Evolutionary conservation across 257 asterid genomes (phyloP).

Genomic region (Solanum pinnatisectum): DNA sequence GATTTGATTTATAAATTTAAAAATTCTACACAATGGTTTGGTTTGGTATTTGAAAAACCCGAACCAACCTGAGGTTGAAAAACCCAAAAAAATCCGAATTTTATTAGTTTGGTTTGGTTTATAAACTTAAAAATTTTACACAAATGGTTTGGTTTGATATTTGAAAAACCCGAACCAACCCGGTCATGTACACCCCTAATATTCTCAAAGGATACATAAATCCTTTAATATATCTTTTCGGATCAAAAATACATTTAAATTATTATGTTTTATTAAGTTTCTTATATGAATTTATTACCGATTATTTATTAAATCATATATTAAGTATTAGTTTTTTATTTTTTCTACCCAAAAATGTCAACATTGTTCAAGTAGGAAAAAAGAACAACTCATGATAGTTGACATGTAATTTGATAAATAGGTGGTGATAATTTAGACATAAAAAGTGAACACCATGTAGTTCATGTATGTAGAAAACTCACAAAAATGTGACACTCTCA

Average conservation of each 20-base stretch:
- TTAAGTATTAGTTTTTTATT: neutral
- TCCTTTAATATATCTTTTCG: neutral
- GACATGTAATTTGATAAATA: neutral
- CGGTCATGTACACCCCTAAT: no score
- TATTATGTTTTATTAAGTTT: neutral
- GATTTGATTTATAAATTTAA: no score
- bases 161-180: no score
- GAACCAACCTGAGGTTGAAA: no score
- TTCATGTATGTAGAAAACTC: neutral
- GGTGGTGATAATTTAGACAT: neutral
- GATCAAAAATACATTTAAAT: neutral
- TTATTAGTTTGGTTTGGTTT: no score
- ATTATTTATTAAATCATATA: neutral
- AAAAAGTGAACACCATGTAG: neutral
- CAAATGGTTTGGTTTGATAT: no score
- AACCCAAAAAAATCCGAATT: no score
- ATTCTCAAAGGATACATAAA: neutral
- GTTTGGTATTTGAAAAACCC: no score
- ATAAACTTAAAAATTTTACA: no score
- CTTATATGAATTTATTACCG: fast-evolving
- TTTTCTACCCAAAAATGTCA: neutral
- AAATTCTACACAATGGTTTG: no score
- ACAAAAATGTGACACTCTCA: neutral
- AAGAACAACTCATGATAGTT: neutral
- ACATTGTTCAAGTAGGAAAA: neutral